Conservation (phyloP, 345 rosid genomes). For the Xanthoceras sorbifolium region DNA sequence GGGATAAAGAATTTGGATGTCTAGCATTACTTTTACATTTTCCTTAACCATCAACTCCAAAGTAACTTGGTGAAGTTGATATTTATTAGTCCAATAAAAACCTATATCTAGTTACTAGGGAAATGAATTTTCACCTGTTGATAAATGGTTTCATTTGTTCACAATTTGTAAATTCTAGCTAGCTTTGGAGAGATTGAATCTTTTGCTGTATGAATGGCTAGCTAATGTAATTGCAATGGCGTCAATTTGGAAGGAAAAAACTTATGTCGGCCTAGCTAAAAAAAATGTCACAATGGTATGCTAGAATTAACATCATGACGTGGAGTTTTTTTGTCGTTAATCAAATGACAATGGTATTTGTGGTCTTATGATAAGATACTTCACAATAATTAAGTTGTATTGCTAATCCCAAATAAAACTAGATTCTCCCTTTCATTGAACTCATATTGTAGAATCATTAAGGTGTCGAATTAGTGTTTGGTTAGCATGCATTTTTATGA, state of each 20-base stretch:
- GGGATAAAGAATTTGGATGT: no score
- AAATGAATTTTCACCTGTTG: neutral
- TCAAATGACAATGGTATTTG: neutral
- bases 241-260: neutral
- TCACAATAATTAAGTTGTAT: no score
- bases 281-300: neutral
- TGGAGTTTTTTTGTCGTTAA: neutral
- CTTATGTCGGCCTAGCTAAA: neutral
- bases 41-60: neutral
- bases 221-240: neutral
- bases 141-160: neutral
- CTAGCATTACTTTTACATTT: neutral
- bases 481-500: neutral
- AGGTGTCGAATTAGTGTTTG: neutral
- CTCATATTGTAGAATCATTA: neutral
- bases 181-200: neutral
- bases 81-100: neutral
- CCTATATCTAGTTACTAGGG: neutral
- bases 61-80: neutral
- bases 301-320: neutral
- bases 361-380: neutral
- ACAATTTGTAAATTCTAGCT: neutral
- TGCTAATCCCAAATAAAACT: neutral
- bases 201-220: neutral
- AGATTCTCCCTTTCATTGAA: neutral